Evolutionary conservation across 2,329 filamentous ascomycete species (phyloP).

Genomic region (Colletotrichum ledebouriae): DNA sequence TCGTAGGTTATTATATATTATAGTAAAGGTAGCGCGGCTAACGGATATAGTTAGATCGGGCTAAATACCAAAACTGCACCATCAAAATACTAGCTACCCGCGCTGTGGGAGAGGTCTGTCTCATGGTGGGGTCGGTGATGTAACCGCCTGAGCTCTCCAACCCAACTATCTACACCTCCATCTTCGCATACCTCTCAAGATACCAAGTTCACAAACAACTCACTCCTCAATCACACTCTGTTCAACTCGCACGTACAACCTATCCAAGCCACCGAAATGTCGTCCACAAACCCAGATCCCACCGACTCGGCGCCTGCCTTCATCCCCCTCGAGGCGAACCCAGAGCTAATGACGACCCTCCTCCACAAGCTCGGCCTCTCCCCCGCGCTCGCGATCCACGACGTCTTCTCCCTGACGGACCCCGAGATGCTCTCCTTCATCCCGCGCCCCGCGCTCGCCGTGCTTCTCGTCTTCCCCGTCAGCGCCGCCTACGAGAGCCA

Average conservation of each 20-base stretch:
- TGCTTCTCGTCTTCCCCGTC: slow-evolving; percentile 93
- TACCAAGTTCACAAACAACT: too few relatives aligned
- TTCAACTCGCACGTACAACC: background rate
- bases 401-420: slow-evolving; percentile 92
- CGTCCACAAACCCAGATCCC: slow-evolving; percentile 57
- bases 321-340: slow-evolving; percentile 79
- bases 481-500: slow-evolving; percentile 83
- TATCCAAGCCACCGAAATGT: slow-evolving; percentile 22
- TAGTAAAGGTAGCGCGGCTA: too few relatives aligned
- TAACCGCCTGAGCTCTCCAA: slow-evolving; percentile 10
- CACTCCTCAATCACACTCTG: too few relatives aligned
- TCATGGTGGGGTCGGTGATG: too few relatives aligned
- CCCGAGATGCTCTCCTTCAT: slow-evolving; percentile 87
- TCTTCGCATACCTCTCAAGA: background rate
- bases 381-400: slow-evolving; percentile 82
- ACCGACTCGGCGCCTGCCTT: slow-evolving; percentile 59
- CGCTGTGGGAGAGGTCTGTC: too few relatives aligned
- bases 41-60: too few relatives aligned
- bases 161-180: background rate
- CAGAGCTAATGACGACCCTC: slow-evolving; percentile 87
- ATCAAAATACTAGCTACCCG: too few relatives aligned
- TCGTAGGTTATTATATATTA: too few relatives aligned
- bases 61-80: too few relatives aligned
- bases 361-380: slow-evolving; percentile 88
- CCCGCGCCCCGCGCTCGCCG: slow-evolving; percentile 87